A percentile compares a stretch with the other conserved stretches of the same genome.
These are phyloP conservation scores for Naematelia aurantialba DNA, from an alignment of 768 basidiomycete genomes.

Conservation along the genomic window DNA sequence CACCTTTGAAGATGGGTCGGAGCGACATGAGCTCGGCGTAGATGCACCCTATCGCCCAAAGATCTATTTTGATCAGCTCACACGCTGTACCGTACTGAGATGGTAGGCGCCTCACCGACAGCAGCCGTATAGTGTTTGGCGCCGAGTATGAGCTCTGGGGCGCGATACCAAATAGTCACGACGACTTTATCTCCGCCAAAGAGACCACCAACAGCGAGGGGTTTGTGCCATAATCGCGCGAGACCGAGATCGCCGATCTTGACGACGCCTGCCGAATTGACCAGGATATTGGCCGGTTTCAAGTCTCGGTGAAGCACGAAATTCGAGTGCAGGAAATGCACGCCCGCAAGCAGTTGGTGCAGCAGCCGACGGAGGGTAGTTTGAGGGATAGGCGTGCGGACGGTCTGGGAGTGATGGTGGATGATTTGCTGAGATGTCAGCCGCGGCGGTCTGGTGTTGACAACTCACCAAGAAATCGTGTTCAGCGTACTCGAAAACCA, in stretches of 20 bases:
- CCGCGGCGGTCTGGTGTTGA: neutral
- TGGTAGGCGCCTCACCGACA: slow-evolving; percentile 53
- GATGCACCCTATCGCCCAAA: slow-evolving; percentile 98
- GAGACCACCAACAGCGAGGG: slow-evolving; percentile 69
- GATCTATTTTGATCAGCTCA: slow-evolving; percentile 58
- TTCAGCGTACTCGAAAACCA: slow-evolving; percentile 99
- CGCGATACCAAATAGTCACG: slow-evolving; percentile 99
- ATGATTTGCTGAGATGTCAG: slow-evolving; percentile 79
- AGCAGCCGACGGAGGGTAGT: slow-evolving; percentile 87
- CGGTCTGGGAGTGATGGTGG: slow-evolving; percentile 89
- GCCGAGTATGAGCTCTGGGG: slow-evolving; percentile 90
- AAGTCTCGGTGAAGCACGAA: slow-evolving; percentile 96
- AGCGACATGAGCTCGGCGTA: slow-evolving; percentile 91
- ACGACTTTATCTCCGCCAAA: slow-evolving; percentile 96
- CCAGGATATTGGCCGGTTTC: slow-evolving; percentile 97
- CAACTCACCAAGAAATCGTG: slow-evolving; percentile 89
- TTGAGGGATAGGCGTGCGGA: slow-evolving; percentile 68
- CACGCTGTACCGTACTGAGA: too few species aligned
- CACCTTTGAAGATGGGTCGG: slow-evolving; percentile 96
- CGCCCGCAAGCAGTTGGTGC: slow-evolving; percentile 89
- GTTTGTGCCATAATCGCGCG: slow-evolving; percentile 83
- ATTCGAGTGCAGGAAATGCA: slow-evolving; percentile 87
- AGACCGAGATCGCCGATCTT: slow-evolving; percentile 98
- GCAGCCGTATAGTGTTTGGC: slow-evolving; percentile 97
- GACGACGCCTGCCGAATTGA: slow-evolving; percentile 79